Evolutionary conservation across 1,284 basidiomycete genomes (phyloP).

Genomic region (Rhodotorula mucilaginosa): DNA sequence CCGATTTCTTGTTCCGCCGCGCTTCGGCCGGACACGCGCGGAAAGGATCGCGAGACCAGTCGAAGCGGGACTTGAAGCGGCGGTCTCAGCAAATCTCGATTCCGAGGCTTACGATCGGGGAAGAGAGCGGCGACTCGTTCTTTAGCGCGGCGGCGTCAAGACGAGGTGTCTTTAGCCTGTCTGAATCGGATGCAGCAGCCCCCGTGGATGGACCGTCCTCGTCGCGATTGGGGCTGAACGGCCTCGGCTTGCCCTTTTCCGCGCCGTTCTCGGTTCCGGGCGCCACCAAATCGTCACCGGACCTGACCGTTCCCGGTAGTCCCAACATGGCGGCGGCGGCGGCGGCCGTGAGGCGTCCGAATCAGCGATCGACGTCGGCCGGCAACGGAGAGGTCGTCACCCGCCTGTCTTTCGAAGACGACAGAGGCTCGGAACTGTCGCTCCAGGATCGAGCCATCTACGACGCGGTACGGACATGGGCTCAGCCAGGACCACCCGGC

Average conservation of each 20-base stretch:
- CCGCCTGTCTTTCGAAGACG: neutral
- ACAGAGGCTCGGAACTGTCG: neutral
- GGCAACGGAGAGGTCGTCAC: neutral
- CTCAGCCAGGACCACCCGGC: neutral
- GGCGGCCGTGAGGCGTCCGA: neutral
- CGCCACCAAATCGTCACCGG: conserved; percentile 15
- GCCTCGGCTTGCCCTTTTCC: conserved; percentile 22
- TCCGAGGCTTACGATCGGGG: conserved; percentile 14
- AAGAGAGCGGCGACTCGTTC: conserved; percentile 9
- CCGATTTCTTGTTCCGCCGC: conserved; percentile 20
- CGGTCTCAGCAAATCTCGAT: conserved; percentile 14
- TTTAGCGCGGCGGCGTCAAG: neutral
- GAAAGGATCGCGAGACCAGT: conserved; percentile 6
- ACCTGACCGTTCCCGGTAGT: conserved; percentile 7
- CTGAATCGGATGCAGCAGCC: conserved; percentile 2
- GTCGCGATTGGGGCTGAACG: conserved; percentile 5
- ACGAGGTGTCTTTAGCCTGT: conserved; percentile 11
- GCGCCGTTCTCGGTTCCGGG: neutral
- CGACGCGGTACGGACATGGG: conserved; percentile 21
- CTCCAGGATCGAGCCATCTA: conserved; percentile 25
- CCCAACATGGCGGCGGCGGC: neutral
- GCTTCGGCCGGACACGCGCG: conserved; percentile 20
- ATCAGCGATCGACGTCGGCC: neutral
- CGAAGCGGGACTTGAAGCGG: conserved; percentile 24
- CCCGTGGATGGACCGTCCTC: neutral